Conservation (phyloP, 75 land plant genomes). For the Cunninghamia lanceolata region DNA sequence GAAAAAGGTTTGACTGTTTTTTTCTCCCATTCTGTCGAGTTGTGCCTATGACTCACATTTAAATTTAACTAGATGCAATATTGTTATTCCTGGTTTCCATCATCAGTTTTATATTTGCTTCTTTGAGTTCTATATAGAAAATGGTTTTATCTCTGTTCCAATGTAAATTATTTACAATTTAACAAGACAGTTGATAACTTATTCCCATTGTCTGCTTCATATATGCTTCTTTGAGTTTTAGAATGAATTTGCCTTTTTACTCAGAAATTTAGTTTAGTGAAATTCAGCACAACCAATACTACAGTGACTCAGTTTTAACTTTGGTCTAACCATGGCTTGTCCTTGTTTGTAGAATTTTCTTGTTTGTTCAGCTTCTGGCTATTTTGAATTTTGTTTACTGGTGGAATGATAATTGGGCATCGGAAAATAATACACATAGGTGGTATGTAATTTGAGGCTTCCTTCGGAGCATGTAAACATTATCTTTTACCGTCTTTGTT, state of each 20-base stretch:
- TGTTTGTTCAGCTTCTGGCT: conserved; percentile 31
- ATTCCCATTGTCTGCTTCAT: background rate
- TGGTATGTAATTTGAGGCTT: conserved; percentile 19
- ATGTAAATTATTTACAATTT: background rate
- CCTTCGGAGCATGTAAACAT: background rate
- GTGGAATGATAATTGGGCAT: conserved; percentile 43
- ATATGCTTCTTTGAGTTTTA: background rate
- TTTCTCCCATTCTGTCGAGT: background rate
- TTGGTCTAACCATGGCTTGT: conserved; percentile 3
- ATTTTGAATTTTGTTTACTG: conserved; percentile 32
- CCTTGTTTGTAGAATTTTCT: conserved; percentile 30
- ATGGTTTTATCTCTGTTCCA: background rate
- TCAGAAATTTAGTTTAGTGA: background rate
- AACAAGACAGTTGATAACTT: background rate
- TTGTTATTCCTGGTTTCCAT: background rate
- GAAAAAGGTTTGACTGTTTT: background rate
- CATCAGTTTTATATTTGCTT: background rate
- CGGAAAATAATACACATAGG: conserved; percentile 16
- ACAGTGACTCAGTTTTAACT: background rate
- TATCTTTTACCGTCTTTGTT: background rate
- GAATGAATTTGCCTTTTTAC: background rate
- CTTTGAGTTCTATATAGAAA: background rate
- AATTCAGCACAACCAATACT: background rate
- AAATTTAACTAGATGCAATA: background rate
- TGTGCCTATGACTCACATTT: background rate